Evolutionary conservation across 1,139 yeast species (phyloP), one percentile per base, ranked within the genome.

Genomic region (Eremothecium gossypii): DNA sequence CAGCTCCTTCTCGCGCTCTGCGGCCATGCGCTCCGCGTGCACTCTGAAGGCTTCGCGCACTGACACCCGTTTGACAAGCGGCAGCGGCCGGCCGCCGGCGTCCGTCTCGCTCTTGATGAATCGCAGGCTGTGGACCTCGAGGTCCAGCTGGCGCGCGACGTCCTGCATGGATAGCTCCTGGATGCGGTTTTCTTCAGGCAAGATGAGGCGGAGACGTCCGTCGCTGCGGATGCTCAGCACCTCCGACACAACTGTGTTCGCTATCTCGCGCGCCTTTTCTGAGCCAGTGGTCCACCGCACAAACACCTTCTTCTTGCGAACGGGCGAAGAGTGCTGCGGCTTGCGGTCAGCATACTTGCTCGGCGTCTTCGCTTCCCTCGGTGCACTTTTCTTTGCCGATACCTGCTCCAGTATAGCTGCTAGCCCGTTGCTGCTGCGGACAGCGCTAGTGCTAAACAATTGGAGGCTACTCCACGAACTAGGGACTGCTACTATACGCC

Each of bases 21-120:
- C 51, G 0, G 69, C 65, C n/a, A 65, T 54, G 42, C 62, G 58
- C n/a, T 71, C 71, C 1, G 66, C 58, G 40, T 65, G 69, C 27
- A 58, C 61, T 44, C 62, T 66, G 39, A 70, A 48, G 0, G 71
- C 71, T 1, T 49, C 45, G 39, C 54, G 50, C 20, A 60, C 58
- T 26, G 61, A 66, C 4, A 65, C 63, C 2, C 57, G 45, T 45
- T 66, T 68, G n/a, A 72, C 53, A 8, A 70, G 45, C 1, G 69
- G 64, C 8, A 59, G 42, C 8, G 41, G 42, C n/a, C 31, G 37
- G 8, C 40, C 39, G n/a, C 40, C 42, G 10, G 45, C 44, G 2
- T 44, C 44, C 17, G 47, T 46, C 30, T 55, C 54, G 7, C 53
- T 42, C 42, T 57, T 51, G 2, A 51, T 61, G 34, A 60, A 49